Percentiles rank a stretch among this genome's conserved stretches.
These are phyloP conservation scores for Hyphodiscus hymeniophilus DNA, from an alignment of 495 filamentous ascomycete species.

Conservation along the genomic window DNA sequence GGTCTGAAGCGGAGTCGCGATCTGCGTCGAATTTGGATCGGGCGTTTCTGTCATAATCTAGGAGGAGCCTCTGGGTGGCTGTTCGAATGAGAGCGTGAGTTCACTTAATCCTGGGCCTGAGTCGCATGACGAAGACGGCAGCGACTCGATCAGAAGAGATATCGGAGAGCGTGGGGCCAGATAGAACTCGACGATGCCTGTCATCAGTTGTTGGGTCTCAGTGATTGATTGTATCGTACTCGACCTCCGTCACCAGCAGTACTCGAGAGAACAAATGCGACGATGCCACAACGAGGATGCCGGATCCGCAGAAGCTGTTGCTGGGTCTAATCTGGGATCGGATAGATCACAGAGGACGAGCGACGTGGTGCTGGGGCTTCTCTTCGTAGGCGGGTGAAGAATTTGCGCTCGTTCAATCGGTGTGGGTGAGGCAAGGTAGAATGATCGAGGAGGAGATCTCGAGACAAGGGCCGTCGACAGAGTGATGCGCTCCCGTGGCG, in stretches of 20 bases:
- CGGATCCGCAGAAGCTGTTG: not conserved
- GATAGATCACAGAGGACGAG: not conserved
- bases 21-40: constrained; percentile 51
- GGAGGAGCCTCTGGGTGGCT: constrained; percentile 52
- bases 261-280: not conserved
- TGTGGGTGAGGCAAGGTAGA: too few relatives aligned
- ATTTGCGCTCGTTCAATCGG: not conserved
- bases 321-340: not conserved
- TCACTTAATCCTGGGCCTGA: constrained; percentile 41
- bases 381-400: not conserved
- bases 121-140: constrained; percentile 47
- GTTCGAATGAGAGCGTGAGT: constrained; percentile 34
- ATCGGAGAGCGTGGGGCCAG: constrained; percentile 22
- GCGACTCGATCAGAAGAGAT: constrained; percentile 23
- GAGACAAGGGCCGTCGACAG: constrained; percentile 1
- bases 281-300: not conserved
- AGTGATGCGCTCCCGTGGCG: not conserved
- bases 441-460: constrained; percentile 1
- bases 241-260: not conserved
- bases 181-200: constrained; percentile 10
- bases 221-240: constrained; percentile 2
- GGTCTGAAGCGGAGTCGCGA: constrained; percentile 40
- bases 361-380: not conserved
- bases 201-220: constrained; percentile 21
- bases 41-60: constrained; percentile 94